Base-by-base conservation (phyloP, 441 rosid genomes). In the Viola pubescens region DNA sequence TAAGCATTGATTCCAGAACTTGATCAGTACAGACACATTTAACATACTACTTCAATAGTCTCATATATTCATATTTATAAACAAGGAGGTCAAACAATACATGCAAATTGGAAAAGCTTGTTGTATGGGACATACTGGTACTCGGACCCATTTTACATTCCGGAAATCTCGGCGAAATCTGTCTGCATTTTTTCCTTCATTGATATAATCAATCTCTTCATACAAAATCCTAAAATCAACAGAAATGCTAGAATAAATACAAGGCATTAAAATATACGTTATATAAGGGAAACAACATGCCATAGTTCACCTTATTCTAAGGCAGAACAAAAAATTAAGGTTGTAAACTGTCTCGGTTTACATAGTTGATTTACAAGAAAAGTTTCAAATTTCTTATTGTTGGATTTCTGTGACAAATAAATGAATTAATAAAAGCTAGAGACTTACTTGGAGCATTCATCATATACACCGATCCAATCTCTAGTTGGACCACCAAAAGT, bases 121-220 rank as follows among this genome's bases (percentile, higher is more conserved):
- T 46, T 64, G 60, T 37, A 68, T 34, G 72, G 64, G 73, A 79
- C 95, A 52, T 83, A 89, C 98, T 45, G 97, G 98, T 61, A 91
- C 86, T 42, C 97, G 85, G 66, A 91, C 94, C 98, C 98, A 91
- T 80, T 84, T 89, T 48, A 77, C 44, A 56, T 91, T 91, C 74
- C 98, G 83, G 67, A 87, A 91, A 79, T 91, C 95, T 69, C 95
- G 77, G 37, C 94, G 77, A 77, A 91, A 87, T 66, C 67, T 84
- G 73, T 91, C 98, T 0, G 91, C 97, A 71, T 89, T 91, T 75
- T 82, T 89, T 53, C 95, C 98, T 80, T 91, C 98, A 59, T 91
- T 91, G 64, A 91, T 81, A 62, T 91, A 89, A 73, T 91, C 98
- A 69, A 91, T 89, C 73, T 91, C 98, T 78, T 89, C 74, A 69